Base-by-base conservation (phyloP, 805 yeast genomes). In the Cyberlindnera lachancei region DNA sequence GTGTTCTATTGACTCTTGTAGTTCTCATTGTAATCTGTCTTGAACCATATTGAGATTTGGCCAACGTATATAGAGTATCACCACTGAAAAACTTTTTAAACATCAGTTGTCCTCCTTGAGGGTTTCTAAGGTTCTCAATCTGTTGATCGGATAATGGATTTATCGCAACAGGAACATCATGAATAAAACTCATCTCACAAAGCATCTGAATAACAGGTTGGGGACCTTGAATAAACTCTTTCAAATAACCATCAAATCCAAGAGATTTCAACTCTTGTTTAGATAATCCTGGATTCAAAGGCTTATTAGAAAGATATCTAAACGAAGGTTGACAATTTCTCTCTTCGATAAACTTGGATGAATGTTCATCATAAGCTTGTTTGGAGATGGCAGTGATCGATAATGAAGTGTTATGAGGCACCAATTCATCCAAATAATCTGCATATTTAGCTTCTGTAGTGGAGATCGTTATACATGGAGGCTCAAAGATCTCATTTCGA, bases 181-280 rank as follows among this genome's bases (percentile, higher is more conserved):
- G 66, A 13, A 75, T 52, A 27, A 68, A 64, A 9, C 64, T 52
- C 10, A 60, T 55, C 39, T 72, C 77, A 41, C 81, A 75, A 20
- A 88, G 63, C 86, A 82, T 85, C 33, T 68, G 65, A 31, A 85
- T 50, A 1, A 90, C 94, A 8, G 70, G 69, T 6, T 55, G 48
- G 1, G 95, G 95, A 1, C 95, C 97, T 3, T 58, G 55, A 3
- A 90, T 48, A 40, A 73, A 73, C 45, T 92, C 96, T 3, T 70
- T 55, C 17, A 87, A 44, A 47, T 73, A 84, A 1, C 95, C 92
- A 34, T 83, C 95, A 53, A 92, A 87, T 0, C 95, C 95, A 15
- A 62, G 54, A 0, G 35, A 22, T 18, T 41, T 46, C 3, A 86
- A 44, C 29, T 65, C 50, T 7, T 61, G 61, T 3, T 36, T 38